Evolutionary conservation across 2,329 filamentous ascomycete species (phyloP), one percentile per base, ranked within the genome.

Genomic region (Xylariaceae sp.): DNA sequence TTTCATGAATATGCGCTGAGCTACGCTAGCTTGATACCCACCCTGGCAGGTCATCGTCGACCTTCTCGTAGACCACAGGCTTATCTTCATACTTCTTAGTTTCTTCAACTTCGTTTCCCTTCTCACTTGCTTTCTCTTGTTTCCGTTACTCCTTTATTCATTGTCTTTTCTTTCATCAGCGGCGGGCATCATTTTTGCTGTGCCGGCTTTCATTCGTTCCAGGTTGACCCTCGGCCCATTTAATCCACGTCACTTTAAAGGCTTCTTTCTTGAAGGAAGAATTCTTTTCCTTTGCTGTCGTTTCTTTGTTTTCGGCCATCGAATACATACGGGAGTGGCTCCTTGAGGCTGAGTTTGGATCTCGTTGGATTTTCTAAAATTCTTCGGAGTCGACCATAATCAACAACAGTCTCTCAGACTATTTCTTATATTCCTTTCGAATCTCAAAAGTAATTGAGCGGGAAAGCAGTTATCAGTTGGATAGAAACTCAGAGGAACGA

Each of bases 191-290:
- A 56, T 57, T 46, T 57, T 62, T 54, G 56, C 27, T 32, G 54
- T 47, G 27, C 36, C 34, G 7, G 53, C 52, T 63, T 69, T 57
- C 53, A 49, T 75, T 75, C 72, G 65, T 70, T 70, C 72, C 73
- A 74, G 76, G 76, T 79, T 79, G 76, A 79, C 68, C 75, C 76
- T 79, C 65, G 75, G 74, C 70, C 62, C 57, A 70, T 46, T 52
- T 19, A 21, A 17, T 42, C 16, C 73, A 41, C 29, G 32, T 47
- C 45, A 21, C 40, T 37, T 42, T 38, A 19, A 27, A 14, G 4
- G 10, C 14, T 60, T 59, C 54, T 54, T 61, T 59, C 40, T 51
- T 40, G 36, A 40, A 40, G 40, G 34, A 19, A 45, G 40, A 43
- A 40, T 49, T 27, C 42, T 45, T 45, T 16, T 42, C 48, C 49